phyloP scores from a whole-genome alignment of 2,329 filamentous ascomycete species.

The Xylariaceae sp. region DNA sequence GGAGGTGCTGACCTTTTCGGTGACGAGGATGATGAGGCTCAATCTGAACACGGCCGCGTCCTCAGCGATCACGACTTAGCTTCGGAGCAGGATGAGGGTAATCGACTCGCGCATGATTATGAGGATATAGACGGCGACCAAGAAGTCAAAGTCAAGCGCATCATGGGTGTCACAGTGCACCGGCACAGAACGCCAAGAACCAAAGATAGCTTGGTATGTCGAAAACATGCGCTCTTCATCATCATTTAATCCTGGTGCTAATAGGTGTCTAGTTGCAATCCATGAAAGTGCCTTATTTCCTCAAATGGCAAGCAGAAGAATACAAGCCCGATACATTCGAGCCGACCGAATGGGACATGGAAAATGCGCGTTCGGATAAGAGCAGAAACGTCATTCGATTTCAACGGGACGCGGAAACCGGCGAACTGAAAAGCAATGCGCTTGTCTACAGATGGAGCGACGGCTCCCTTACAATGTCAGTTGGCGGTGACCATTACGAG shows the following conservation, averaged over 20 bases:
- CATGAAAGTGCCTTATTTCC: constrained; percentile 71
- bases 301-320: constrained; percentile 68
- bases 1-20: constrained; percentile 66
- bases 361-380: constrained; percentile 56
- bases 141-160: constrained; percentile 56
- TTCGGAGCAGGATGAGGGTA: constrained; percentile 8
- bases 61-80: constrained; percentile 57
- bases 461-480: constrained; percentile 73
- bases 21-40: constrained; percentile 60
- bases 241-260: neutral
- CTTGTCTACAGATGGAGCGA: constrained; percentile 78
- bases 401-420: constrained; percentile 67
- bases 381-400: constrained; percentile 70
- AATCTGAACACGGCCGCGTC: constrained; percentile 64
- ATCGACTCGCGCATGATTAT: constrained; percentile 50
- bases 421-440: constrained; percentile 73
- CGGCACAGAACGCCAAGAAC: constrained; percentile 73
- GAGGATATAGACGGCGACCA: constrained; percentile 45
- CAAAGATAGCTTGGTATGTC: constrained; percentile 68
- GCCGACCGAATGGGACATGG: constrained; percentile 57
- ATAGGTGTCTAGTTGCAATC: constrained; percentile 61
- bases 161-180: constrained; percentile 66
- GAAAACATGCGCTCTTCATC: neutral
- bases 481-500: constrained; percentile 77
- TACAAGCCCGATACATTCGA: constrained; percentile 70